These are phyloP conservation scores for Diutina sp. DNA, from an alignment of 1,139 yeast genomes.

Conservation along the genomic window DNA sequence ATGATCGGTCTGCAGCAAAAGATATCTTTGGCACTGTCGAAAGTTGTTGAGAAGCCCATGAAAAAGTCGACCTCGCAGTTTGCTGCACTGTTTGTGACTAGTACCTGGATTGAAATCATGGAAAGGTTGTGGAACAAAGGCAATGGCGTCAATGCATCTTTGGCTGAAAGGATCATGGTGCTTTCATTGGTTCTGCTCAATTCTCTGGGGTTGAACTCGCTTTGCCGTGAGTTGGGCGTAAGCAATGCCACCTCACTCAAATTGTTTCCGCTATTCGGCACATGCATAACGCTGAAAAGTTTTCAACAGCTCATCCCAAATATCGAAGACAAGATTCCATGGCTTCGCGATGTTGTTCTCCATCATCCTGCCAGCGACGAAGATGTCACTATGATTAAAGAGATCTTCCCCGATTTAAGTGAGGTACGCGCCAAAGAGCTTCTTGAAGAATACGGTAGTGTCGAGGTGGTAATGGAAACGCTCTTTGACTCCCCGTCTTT, in stretches of 20 bases:
- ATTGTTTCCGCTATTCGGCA: conserved; percentile 39
- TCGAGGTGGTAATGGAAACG: conserved; percentile 45
- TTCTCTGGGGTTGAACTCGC: conserved; percentile 25
- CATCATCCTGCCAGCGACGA: conserved; percentile 15
- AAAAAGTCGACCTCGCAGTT: conserved; percentile 17
- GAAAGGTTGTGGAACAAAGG: conserved; percentile 49
- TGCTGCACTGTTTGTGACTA: conserved; percentile 40
- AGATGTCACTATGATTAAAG: conserved; percentile 31
- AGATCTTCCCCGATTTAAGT: conserved; percentile 46
- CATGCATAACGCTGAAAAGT: conserved; percentile 33
- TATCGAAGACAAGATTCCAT: conserved; percentile 33
- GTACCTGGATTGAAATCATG: conserved; percentile 43
- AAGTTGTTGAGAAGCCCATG: conserved; percentile 2
- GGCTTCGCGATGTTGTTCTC: conserved; percentile 10
- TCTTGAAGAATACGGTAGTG: conserved; percentile 33
- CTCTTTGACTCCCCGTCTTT: conserved; percentile 50
- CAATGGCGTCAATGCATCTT: conserved; percentile 33
- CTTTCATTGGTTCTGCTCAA: conserved; percentile 40
- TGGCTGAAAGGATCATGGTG: conserved; percentile 35
- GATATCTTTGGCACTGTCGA: neutral
- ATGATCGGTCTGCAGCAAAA: conserved; percentile 4
- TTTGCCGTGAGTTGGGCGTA: conserved; percentile 32
- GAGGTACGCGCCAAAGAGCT: conserved; percentile 31
- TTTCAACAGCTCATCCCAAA: conserved; percentile 36
- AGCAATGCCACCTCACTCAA: conserved; percentile 25